Conservation (phyloP, 345 rosid genomes). For the Odontarrhena argentea region DNA sequence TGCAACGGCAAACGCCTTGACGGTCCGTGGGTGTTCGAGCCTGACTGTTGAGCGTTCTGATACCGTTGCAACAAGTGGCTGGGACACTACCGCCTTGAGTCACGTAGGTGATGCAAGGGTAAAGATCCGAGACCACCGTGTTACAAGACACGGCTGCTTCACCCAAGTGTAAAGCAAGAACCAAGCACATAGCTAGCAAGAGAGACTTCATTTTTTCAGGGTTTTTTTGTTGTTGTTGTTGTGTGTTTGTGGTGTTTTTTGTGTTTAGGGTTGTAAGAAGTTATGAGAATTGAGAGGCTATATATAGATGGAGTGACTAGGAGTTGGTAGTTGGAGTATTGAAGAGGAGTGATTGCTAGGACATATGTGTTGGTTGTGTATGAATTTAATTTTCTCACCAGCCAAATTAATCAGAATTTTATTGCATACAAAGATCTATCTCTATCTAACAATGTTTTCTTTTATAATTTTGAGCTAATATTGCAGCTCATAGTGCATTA, state of each 20-base stretch:
- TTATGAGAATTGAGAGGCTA: conserved; percentile 10
- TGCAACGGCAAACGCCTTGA: conserved; percentile 51
- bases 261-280: conserved; percentile 2
- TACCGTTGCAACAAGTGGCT: conserved; percentile 51
- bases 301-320: conserved; percentile 13
- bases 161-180: conserved; percentile 32
- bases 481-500: conserved; percentile 6
- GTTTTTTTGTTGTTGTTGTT: background rate
- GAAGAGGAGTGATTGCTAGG: conserved; percentile 33
- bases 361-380: conserved; percentile 29
- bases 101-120: conserved; percentile 41
- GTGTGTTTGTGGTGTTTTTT: background rate
- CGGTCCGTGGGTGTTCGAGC: conserved; percentile 60
- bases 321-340: conserved; percentile 33
- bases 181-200: conserved; percentile 33
- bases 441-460: too few species aligned
- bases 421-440: too few species aligned
- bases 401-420: background rate
- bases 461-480: background rate
- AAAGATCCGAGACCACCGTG: conserved; percentile 25
- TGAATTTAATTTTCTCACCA: conserved; percentile 34
- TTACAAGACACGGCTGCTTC: conserved; percentile 42
- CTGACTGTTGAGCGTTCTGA: conserved; percentile 39
- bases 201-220: conserved; percentile 25
- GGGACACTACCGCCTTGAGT: conserved; percentile 38